Percentiles rank a stretch among this genome's conserved stretches.
phyloP scores from a whole-genome alignment of 163 green algal species.

The Scenedesmus sp. region DNA sequence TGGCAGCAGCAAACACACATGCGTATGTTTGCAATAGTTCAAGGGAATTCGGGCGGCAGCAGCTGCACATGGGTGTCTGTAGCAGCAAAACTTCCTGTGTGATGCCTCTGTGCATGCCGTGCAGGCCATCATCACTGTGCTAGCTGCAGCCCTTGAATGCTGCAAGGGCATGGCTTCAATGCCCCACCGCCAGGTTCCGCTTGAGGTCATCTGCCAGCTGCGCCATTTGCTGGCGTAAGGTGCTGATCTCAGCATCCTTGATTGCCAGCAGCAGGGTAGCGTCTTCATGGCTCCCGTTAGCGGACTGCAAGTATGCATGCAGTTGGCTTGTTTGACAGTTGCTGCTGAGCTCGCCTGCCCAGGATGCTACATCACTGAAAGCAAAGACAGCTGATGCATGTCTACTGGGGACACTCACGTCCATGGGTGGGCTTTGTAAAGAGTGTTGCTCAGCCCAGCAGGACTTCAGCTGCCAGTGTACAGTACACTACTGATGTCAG shows the following conservation, averaged over 20 bases:
- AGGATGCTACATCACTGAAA: background rate
- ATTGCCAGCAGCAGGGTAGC: conserved; percentile 31
- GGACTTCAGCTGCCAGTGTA: background rate
- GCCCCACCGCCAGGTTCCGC: conserved; percentile 18
- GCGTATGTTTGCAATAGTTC: background rate
- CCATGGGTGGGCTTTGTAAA: background rate
- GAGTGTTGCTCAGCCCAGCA: background rate
- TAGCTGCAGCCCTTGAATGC: background rate
- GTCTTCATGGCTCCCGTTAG: background rate
- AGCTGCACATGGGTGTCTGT: too few species aligned
- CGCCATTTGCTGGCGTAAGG: conserved; percentile 31
- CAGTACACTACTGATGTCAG: conserved; percentile 4
- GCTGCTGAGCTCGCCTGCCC: background rate
- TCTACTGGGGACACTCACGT: background rate
- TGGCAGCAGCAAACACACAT: background rate
- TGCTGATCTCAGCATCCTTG: conserved; percentile 33
- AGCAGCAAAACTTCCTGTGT: too few species aligned
- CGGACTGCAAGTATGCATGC: background rate
- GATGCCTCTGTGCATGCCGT: too few species aligned
- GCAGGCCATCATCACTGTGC: background rate
- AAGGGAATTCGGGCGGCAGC: too few species aligned
- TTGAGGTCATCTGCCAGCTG: conserved; percentile 30
- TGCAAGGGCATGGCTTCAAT: too few species aligned
- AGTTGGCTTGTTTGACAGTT: background rate
- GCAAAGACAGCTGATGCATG: background rate